These are phyloP conservation scores for Aspergillus leporis DNA, from an alignment of 495 filamentous ascomycete genomes.

Conservation along the genomic window DNA sequence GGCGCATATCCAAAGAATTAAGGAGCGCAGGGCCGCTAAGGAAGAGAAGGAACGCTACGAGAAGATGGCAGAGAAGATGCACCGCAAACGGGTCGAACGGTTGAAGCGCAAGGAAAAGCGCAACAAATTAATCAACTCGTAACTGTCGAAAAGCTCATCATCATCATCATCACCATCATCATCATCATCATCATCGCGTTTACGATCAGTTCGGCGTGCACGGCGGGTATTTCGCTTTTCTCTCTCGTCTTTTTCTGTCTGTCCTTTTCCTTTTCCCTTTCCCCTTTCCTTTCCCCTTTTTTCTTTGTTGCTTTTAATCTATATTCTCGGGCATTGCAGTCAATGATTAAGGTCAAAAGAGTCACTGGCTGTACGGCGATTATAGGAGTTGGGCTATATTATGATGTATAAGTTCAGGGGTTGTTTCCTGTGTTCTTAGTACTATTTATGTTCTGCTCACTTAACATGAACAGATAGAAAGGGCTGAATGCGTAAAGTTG, in stretches of 20 bases:
- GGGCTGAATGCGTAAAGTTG: not conserved
- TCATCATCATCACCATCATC: not conserved
- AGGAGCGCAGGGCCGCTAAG: constrained; percentile 79
- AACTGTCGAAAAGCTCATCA: constrained; percentile 33
- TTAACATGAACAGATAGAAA: not conserved
- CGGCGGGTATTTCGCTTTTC: not conserved
- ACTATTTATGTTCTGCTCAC: not conserved
- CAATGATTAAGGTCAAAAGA: not conserved
- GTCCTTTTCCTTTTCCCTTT: not conserved
- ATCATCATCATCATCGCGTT: not conserved
- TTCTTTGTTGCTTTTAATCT: not conserved
- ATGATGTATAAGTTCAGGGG: not conserved
- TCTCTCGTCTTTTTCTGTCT: too few species aligned
- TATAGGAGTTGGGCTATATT: not conserved
- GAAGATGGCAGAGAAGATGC: constrained; percentile 97
- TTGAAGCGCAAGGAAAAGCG: constrained; percentile 94
- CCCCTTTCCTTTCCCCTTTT: not conserved
- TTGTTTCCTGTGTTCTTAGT: not conserved
- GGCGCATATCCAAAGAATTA: constrained; percentile 75
- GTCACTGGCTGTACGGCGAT: not conserved
- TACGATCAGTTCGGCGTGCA: not conserved
- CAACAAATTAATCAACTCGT: constrained; percentile 94
- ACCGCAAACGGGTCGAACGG: constrained; percentile 88
- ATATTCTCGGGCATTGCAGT: not conserved
- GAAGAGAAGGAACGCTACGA: constrained; percentile 92